Conservation (phyloP, 108 stramenopile genomes). For the Stephanodiscus minutulus region DNA sequence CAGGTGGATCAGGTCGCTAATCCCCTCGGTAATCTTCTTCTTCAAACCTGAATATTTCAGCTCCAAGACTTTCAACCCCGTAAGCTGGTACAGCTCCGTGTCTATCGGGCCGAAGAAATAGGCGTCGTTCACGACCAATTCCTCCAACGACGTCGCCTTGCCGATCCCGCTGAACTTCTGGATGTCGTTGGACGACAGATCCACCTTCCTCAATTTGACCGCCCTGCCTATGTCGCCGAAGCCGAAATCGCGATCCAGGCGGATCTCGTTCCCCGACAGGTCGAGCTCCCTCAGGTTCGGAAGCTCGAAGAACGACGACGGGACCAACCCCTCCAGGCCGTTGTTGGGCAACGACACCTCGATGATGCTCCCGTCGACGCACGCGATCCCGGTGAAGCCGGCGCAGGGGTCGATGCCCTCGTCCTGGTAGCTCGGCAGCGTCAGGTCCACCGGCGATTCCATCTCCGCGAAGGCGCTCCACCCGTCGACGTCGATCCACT, state of each 20-base stretch:
- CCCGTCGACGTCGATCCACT: slow-evolving; percentile 51
- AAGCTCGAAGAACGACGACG: slow-evolving; percentile 46
- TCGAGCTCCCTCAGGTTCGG: slow-evolving; percentile 36
- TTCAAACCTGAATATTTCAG: slow-evolving; percentile 49
- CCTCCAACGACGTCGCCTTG: slow-evolving; percentile 31
- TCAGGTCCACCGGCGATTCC: slow-evolving; percentile 38
- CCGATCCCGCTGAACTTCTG: slow-evolving; percentile 44
- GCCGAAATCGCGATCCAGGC: slow-evolving; percentile 43
- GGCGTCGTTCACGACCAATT: slow-evolving; percentile 43
- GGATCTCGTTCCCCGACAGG: slow-evolving; percentile 44
- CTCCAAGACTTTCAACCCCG: slow-evolving; percentile 35
- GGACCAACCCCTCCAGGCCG: slow-evolving; percentile 49
- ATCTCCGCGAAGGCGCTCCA: slow-evolving; percentile 47
- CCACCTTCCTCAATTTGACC: slow-evolving; percentile 42
- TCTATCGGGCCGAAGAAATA: slow-evolving; percentile 35
- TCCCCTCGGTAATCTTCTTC: slow-evolving; percentile 38
- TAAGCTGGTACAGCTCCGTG: slow-evolving; percentile 28
- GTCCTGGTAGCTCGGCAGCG: slow-evolving; percentile 32
- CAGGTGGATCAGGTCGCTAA: slow-evolving; percentile 41
- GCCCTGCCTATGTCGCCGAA: slow-evolving; percentile 57
- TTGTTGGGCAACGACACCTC: slow-evolving; percentile 35
- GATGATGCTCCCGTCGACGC: slow-evolving; percentile 22
- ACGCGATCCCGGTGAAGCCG: slow-evolving; percentile 35
- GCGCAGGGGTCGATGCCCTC: slow-evolving; percentile 37
- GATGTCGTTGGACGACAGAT: slow-evolving; percentile 50